Evolutionary conservation across 2,329 filamentous ascomycete genomes (phyloP).

Genomic region (Chaetomiaceae sp.): DNA sequence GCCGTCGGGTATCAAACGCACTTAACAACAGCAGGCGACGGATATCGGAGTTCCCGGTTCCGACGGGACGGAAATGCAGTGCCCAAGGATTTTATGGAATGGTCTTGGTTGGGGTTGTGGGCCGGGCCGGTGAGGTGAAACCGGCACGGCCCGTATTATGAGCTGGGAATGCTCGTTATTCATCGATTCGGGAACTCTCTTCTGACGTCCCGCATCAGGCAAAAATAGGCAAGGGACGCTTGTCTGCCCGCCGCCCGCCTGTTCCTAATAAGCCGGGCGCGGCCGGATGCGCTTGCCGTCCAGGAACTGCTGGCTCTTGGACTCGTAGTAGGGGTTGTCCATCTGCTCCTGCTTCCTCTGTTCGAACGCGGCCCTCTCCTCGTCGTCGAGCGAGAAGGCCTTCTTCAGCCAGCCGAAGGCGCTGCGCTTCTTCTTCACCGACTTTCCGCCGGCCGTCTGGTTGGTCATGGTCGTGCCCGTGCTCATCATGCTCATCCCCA

Average conservation of each 20-base stretch:
- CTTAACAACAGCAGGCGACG: too few relatives aligned
- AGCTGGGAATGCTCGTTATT: too few relatives aligned
- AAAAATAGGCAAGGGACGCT: too few relatives aligned
- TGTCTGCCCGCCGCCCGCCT: too few relatives aligned
- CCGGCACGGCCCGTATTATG: neutral
- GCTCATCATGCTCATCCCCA: conserved; percentile 54
- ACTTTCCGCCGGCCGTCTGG: conserved; percentile 32
- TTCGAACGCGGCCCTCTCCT: conserved; percentile 55
- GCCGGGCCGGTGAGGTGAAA: too few relatives aligned
- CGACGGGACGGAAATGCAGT: too few relatives aligned
- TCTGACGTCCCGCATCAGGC: too few relatives aligned
- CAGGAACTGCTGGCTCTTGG: conserved; percentile 46
- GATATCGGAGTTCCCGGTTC: too few relatives aligned
- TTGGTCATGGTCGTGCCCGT: conserved; percentile 44
- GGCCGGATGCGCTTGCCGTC: conserved; percentile 46
- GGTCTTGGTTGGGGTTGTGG: too few relatives aligned
- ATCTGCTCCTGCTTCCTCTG: conserved; percentile 43
- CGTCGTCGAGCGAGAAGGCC: conserved; percentile 58
- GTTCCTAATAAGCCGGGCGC: conserved; percentile 10
- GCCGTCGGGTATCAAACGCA: too few relatives aligned
- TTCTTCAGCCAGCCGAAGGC: conserved; percentile 65
- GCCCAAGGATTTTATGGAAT: too few relatives aligned
- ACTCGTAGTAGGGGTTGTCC: conserved; percentile 44
- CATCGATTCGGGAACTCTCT: neutral
- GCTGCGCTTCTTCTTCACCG: conserved; percentile 59